Conservation (phyloP, 495 filamentous ascomycete genomes). For the Penicillium mononematosum region DNA sequence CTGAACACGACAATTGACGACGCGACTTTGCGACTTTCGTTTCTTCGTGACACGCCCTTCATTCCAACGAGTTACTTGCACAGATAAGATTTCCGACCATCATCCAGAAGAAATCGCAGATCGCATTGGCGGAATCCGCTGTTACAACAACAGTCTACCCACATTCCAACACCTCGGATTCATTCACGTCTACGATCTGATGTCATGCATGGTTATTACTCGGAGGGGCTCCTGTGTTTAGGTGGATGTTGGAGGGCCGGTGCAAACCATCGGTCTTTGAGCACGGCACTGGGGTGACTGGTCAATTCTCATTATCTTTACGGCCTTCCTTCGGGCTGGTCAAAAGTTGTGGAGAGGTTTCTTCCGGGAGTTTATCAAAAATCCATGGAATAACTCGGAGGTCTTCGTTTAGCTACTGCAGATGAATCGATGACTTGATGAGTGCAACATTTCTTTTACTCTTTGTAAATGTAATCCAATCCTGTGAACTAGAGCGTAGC, state of each 20-base stretch:
- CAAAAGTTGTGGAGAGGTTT: constrained; percentile 45
- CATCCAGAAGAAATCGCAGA: constrained; percentile 27
- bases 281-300: constrained; percentile 38
- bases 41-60: constrained; percentile 36
- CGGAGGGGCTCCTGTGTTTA: constrained; percentile 41
- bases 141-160: constrained; percentile 31
- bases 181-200: constrained; percentile 23
- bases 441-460: constrained; percentile 9
- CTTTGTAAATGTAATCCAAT: not conserved
- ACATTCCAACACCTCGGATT: constrained; percentile 35
- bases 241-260: constrained; percentile 38
- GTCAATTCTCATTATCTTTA: constrained; percentile 38
- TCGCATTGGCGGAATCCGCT: constrained; percentile 34
- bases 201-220: constrained; percentile 27
- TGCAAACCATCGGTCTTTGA: constrained; percentile 23
- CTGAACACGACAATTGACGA: constrained; percentile 44
- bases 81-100: constrained; percentile 23
- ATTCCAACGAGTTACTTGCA: constrained; percentile 32
- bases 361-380: constrained; percentile 37
- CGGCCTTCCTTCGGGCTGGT: constrained; percentile 19
- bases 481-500: not conserved
- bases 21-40: constrained; percentile 42
- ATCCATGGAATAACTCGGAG: constrained; percentile 33
- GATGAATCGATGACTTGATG: constrained; percentile 32
- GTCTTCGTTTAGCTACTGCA: constrained; percentile 32